These are phyloP conservation scores for Suhomyces canberraensis DNA, from an alignment of 805 yeast genomes.

Conservation along the genomic window DNA sequence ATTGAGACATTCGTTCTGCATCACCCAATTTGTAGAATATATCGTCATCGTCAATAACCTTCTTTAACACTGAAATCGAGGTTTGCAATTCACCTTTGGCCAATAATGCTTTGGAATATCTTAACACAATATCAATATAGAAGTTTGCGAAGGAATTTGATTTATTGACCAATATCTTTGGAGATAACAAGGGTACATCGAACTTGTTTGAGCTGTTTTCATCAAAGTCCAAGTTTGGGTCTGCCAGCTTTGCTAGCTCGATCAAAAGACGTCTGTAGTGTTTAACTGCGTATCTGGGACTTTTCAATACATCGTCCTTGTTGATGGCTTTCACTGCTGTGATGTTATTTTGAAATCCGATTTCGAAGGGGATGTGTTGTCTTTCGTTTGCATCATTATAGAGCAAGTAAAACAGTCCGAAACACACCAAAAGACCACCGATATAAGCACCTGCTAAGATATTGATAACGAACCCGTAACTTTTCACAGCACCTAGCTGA, in stretches of 20 bases:
- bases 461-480: conserved; percentile 33
- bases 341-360: conserved; percentile 30
- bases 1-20: conserved; percentile 38
- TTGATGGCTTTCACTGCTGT: conserved; percentile 41
- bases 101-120: conserved; percentile 39
- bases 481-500: conserved; percentile 17
- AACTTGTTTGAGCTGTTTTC: conserved; percentile 26
- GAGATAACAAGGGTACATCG: conserved; percentile 33
- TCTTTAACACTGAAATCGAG: conserved; percentile 25
- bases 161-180: conserved; percentile 27
- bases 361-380: conserved; percentile 40
- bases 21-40: conserved; percentile 38
- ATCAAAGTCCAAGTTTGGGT: conserved; percentile 23
- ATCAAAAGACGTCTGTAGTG: conserved; percentile 39
- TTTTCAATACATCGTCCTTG: conserved; percentile 40
- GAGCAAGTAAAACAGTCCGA: conserved; percentile 37
- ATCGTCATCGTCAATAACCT: conserved; percentile 33
- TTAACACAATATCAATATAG: conserved; percentile 39
- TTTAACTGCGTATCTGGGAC: conserved; percentile 42
- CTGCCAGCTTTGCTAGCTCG: conserved; percentile 28
- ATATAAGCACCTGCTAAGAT: conserved; percentile 42
- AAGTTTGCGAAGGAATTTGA: conserved; percentile 37
- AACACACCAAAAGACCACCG: conserved; percentile 38
- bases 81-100: conserved; percentile 38
- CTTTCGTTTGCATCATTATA: conserved; percentile 38